Evolutionary conservation across 208 protist genomes (phyloP).

Genomic region (Naegleria lovaniensis): DNA sequence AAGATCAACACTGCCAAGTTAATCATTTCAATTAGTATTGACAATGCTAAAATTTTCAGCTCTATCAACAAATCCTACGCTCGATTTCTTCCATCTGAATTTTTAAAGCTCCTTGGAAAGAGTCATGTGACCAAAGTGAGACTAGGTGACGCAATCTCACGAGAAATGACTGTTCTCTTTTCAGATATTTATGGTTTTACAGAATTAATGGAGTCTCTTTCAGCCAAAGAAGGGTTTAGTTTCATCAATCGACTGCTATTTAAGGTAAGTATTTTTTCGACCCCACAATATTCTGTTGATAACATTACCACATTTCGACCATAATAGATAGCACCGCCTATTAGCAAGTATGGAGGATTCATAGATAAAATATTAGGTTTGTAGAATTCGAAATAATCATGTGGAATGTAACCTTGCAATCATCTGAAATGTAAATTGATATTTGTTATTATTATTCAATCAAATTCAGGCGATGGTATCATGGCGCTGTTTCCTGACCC

Average conservation of each 20-base stretch:
- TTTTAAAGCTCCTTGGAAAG: neutral
- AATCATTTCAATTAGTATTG: neutral
- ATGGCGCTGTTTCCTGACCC: neutral
- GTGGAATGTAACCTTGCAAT: no score
- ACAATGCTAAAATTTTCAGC: neutral
- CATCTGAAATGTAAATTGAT: no score
- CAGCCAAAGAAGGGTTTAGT: slow-evolving; percentile 29
- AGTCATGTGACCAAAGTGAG: neutral
- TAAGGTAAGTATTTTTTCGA: slow-evolving; percentile 35
- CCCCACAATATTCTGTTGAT: no score
- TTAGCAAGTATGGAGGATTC: slow-evolving; percentile 39
- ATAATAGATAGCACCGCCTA: slow-evolving; percentile 10
- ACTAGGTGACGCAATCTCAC: neutral
- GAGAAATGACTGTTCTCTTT: slow-evolving; percentile 42
- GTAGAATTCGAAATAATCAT: no score
- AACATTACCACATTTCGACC: no score
- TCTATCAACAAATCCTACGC: neutral
- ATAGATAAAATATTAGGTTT: slow-evolving; percentile 52
- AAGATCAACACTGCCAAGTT: neutral
- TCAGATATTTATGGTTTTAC: slow-evolving; percentile 49
- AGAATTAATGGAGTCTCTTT: slow-evolving; percentile 39
- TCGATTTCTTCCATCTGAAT: neutral
- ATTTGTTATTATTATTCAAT: no score
- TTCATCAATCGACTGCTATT: slow-evolving; percentile 37
- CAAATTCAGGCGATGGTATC: neutral